Base-by-base conservation (phyloP, 768 basidiomycete species). In the Floccularia luteovirens region DNA sequence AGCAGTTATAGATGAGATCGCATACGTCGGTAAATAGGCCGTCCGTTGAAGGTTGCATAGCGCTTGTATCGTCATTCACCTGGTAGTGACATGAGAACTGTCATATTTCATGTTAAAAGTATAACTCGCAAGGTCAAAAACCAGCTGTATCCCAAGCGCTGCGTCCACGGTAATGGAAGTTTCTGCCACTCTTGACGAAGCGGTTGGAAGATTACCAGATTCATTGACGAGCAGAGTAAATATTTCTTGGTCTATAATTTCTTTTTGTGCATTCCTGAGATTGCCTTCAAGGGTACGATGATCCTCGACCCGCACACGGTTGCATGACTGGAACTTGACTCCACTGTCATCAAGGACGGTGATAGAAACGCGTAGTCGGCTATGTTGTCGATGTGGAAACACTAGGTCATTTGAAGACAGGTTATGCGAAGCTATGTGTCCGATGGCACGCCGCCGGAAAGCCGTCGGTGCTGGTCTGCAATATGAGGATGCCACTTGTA, bases 211-310 rank as follows among this genome's bases (percentile, higher is more conserved):
- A 43, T 56, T 74, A 41, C 81, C 79, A n/a, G 86, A 83, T 59
- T 90, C 89, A 51, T 65, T 72, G 28, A 89, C 82, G 16, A 91
- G 64, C 16, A 77, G 52, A 2, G 78, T 64, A 47, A 89, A 91
- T 27, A 90, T 80, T 51, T 91, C 89, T 52, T 84, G 80, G 41
- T 91, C 85, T 4, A 89, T 70, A 11, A 80, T 66, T 55, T 90
- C 89, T 38, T 66, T 68, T 52, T 90, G 87, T 1, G 81, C 82
- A 19, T 57, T 57, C 43, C 60, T 64, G 24, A 91, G 62, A 6
- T 69, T 64, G 1, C 55, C 66, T 24, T 85, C 72, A 11, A 84
- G 54, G 2, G 68, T 62, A 0, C 48, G 47, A 6, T 63, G 45
- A 17, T 67, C 61, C 6, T 51, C 35, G 16, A 44, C 33, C n/a